Evolutionary conservation across 179 eudicot genomes (phyloP), one percentile per base, ranked within the genome.

Genomic region (Gypsophila paniculata): DNA sequence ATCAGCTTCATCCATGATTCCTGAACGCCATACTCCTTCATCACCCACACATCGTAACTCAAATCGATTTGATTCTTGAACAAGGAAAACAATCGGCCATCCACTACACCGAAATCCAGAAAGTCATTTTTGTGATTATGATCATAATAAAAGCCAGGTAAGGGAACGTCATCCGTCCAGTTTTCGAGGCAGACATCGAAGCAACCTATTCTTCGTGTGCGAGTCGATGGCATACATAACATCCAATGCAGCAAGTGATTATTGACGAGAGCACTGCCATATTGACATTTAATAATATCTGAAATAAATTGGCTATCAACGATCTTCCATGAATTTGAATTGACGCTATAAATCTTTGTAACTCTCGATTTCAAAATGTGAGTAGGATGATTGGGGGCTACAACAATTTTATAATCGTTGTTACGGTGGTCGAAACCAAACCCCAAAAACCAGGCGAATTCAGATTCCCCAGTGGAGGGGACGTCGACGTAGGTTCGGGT

Each of bases 21-120:
- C 22, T 52, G 8, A 10, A 69, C 72, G 2, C 72, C 72, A 18
- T 69, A 49, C 29, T 69, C 48, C 32, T 69, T 69, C 72, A 69
- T 69, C 13, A 69, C 17, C 62, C 51, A 69, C 48, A 69, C 61
- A 18, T 69, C 61, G 23, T 32, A 26, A 18, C 42, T 8, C 9
- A 19, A 8, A 29, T 69, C 14, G 0, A 11, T 42, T 9, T 8
- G 14, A 53, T 52, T 52, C 48, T 52, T 23, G 52, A 52, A 52
- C 6, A 48, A 69, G 1, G 60, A 52, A 34, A 34, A 69, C 44
- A 68, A 29, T n/a, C 26, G 13, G 29, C 61, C 61, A 13, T 69
- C 61, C 7, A 69, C 25, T 10, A 34, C 46, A 21, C 72, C 72
- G 3, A 54, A 34, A 3, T 69, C 46, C 1, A 65, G 54, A 15